Conservation (phyloP, 2,329 filamentous ascomycete genomes). For the Fusarium newnesense region DNA sequence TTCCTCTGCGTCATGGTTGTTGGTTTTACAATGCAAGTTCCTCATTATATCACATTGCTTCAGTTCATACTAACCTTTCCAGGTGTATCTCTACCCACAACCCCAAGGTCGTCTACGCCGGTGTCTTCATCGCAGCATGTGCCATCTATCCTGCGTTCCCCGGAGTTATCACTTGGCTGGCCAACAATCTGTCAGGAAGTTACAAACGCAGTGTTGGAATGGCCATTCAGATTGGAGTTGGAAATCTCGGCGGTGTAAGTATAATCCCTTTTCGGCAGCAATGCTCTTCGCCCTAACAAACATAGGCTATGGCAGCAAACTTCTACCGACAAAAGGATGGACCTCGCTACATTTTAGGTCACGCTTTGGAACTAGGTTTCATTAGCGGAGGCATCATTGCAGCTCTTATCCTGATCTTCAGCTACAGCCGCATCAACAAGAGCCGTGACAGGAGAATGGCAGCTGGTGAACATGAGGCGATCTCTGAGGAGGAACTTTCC, state of each 20-base stretch:
- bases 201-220: constrained; percentile 74
- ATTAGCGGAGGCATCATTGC: constrained; percentile 58
- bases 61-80: neutral
- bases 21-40: constrained; percentile 64
- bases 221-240: constrained; percentile 71
- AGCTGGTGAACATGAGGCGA: constrained; percentile 54
- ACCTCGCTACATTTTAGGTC: constrained; percentile 62
- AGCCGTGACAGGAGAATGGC: constrained; percentile 60
- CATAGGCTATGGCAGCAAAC: constrained; percentile 75
- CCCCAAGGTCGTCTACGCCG: constrained; percentile 74
- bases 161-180: constrained; percentile 81
- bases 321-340: constrained; percentile 69
- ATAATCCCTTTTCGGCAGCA: fast-evolving
- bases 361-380: constrained; percentile 62
- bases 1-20: constrained; percentile 64
- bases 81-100: constrained; percentile 69
- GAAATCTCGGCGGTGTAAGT: constrained; percentile 65
- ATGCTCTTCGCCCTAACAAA: neutral
- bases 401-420: constrained; percentile 55
- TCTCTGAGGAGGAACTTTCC: constrained; percentile 62
- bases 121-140: constrained; percentile 79
- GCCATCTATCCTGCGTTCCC: constrained; percentile 84
- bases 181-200: constrained; percentile 77
- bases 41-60: fast-evolving
- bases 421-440: constrained; percentile 69